A percentile compares a stretch with the other conserved stretches of the same genome.
Conservation (phyloP, 768 basidiomycete genomes). For the Mycena belliarum region DNA sequence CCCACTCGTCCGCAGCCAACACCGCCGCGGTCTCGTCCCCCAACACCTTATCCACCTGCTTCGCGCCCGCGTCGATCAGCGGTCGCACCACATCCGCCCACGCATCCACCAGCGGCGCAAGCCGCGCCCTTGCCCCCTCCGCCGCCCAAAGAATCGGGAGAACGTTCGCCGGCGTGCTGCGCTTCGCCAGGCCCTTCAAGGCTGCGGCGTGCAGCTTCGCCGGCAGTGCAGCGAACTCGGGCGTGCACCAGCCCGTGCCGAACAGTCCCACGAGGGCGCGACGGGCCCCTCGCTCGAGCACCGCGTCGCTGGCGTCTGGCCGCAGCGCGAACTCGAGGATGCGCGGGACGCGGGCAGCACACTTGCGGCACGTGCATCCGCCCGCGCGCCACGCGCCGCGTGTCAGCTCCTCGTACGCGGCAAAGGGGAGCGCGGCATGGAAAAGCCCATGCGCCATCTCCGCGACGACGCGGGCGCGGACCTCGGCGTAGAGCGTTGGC, state of each 20-base stretch:
- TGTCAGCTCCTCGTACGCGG: too few species aligned
- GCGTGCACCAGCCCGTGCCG: constrained; percentile 85
- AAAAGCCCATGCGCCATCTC: constrained; percentile 92
- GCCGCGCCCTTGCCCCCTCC: constrained; percentile 56
- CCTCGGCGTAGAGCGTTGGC: constrained; percentile 71
- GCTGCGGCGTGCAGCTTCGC: constrained; percentile 65
- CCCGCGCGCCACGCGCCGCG: constrained; percentile 71
- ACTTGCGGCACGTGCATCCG: constrained; percentile 84
- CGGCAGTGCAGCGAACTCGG: constrained; percentile 75
- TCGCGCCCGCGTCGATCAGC: constrained; percentile 48
- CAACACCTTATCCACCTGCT: constrained; percentile 64
- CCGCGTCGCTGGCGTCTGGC: constrained; percentile 75
- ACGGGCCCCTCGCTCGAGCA: constrained; percentile 53
- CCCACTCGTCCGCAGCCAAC: constrained; percentile 71
- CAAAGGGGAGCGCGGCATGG: constrained; percentile 46
- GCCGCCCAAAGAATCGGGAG: constrained; percentile 71
- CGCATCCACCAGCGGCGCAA: constrained; percentile 59
- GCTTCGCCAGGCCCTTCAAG: constrained; percentile 67
- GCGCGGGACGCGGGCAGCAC: constrained; percentile 45
- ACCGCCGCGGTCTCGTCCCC: constrained; percentile 60
- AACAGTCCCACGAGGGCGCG: constrained; percentile 81
- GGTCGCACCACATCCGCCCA: constrained; percentile 72
- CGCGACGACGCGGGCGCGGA: constrained; percentile 78
- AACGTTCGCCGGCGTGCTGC: constrained; percentile 66
- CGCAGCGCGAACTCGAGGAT: constrained; percentile 79